Percentiles rank a stretch among this genome's conserved stretches.
phyloP scores from a whole-genome alignment of 768 basidiomycete genomes.

The Gloeopeniophorella convolvens region DNA sequence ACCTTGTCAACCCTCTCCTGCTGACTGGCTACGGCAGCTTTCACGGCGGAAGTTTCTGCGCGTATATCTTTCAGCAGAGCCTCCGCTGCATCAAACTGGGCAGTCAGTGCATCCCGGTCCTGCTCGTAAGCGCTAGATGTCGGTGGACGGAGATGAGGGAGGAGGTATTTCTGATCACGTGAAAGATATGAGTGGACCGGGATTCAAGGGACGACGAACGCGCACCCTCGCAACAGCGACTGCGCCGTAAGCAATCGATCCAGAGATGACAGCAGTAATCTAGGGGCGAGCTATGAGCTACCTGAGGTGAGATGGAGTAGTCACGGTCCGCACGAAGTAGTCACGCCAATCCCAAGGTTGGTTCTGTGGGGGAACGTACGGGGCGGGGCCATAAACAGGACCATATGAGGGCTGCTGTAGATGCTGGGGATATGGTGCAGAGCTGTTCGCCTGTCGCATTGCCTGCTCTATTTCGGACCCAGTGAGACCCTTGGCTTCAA shows the following conservation, averaged over 20 bases:
- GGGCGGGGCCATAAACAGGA: slow-evolving; percentile 40
- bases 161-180: slow-evolving; percentile 70
- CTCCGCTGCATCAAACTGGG: slow-evolving; percentile 88
- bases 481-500: slow-evolving; percentile 91
- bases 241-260: slow-evolving; percentile 76
- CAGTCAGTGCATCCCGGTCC: slow-evolving; percentile 75
- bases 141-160: slow-evolving; percentile 89
- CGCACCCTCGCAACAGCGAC: slow-evolving; percentile 71
- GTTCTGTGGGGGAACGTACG: slow-evolving; percentile 36
- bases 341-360: slow-evolving; percentile 92
- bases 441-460: slow-evolving; percentile 48
- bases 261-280: slow-evolving; percentile 92
- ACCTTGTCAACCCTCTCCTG: slow-evolving; percentile 63
- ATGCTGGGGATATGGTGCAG: slow-evolving; percentile 14
- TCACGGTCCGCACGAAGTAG: slow-evolving; percentile 69
- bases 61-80: slow-evolving; percentile 76
- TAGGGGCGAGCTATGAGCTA: slow-evolving; percentile 27
- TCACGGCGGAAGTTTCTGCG: slow-evolving; percentile 64
- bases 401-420: slow-evolving; percentile 29
- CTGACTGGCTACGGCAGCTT: slow-evolving; percentile 70
- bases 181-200: slow-evolving; percentile 4
- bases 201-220: not conserved
- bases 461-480: slow-evolving; percentile 81
- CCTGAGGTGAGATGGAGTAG: slow-evolving; percentile 15
- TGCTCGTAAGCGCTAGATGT: slow-evolving; percentile 82